Conservation (phyloP, 2,329 filamentous ascomycete genomes). For the Tolypocladium endophyticum region DNA sequence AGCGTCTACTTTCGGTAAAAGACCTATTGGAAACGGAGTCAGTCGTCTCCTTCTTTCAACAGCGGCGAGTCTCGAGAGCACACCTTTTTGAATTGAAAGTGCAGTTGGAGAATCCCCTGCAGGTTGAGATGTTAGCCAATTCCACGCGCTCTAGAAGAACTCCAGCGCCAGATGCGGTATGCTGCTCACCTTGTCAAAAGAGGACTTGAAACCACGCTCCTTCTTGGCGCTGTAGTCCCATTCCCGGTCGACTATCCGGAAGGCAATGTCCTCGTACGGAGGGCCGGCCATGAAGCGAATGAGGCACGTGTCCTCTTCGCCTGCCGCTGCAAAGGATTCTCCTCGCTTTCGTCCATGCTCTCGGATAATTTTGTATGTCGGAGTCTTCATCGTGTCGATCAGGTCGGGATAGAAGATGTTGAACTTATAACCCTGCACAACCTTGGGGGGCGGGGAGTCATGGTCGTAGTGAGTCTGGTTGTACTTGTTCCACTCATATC, state of each 20-base stretch:
- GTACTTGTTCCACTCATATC: slow-evolving; percentile 99
- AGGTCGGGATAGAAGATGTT: slow-evolving; percentile 99
- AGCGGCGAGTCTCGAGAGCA: neutral
- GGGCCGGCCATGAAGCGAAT: slow-evolving; percentile 93
- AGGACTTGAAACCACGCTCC: slow-evolving; percentile 90
- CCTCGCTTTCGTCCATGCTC: slow-evolving; percentile 83
- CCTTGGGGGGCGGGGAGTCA: slow-evolving; percentile 93
- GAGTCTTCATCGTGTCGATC: slow-evolving; percentile 87
- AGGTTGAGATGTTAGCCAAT: slow-evolving; percentile 29
- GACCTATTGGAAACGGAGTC: neutral
- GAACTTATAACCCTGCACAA: slow-evolving; percentile 98
- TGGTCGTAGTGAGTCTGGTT: slow-evolving; percentile 99
- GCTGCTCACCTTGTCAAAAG: slow-evolving; percentile 81
- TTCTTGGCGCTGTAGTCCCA: slow-evolving; percentile 98
- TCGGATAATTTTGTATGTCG: slow-evolving; percentile 90
- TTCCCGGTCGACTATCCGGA: slow-evolving; percentile 94
- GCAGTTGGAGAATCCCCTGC: slow-evolving; percentile 67
- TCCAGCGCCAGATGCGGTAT: slow-evolving; percentile 3
- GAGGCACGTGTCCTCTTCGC: slow-evolving; percentile 92
- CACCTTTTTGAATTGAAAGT: slow-evolving; percentile 98
- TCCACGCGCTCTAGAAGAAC: slow-evolving; percentile 1
- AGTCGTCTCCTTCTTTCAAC: neutral
- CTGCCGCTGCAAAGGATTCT: slow-evolving; percentile 85
- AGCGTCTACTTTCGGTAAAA: slow-evolving; percentile 4
- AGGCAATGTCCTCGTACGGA: slow-evolving; percentile 94